Base-by-base conservation (phyloP, 2,329 filamentous ascomycete genomes). In the Penicillium sclerotiorum region DNA sequence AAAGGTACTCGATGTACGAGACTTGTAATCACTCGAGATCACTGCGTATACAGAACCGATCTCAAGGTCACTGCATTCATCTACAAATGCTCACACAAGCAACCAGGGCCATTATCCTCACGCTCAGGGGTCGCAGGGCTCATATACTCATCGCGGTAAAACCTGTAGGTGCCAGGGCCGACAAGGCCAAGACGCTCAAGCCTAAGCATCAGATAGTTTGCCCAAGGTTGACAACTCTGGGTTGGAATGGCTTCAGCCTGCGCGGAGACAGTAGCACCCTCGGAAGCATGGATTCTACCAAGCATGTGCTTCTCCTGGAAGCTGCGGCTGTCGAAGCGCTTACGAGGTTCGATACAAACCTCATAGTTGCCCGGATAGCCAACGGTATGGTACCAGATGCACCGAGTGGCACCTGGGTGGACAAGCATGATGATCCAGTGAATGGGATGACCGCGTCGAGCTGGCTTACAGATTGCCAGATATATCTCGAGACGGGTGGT, bases 41-140 rank as follows among this genome's bases (percentile, higher is more conserved):
- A n/a, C n/a, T n/a, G n/a, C n/a, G n/a, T n/a, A 9, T 37, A 40
- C 21, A 21, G 36, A 68, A 12, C 28, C 15, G 11, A 23, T 6
- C 11, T 7, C 12, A 15, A 35, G 15, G 18, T 11, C 17, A 18
- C 15, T 17, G 8, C 15, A 18, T 9, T 3, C n/a, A 20, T 15
- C 23, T 28, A 13, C 4, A 21, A 42, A 11, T n/a, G 11, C 25
- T 21, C 17, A 21, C 6, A 12, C 20, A 45, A 20, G 12, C 23
- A 40, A 18, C 44, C 44, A 3, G 45, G 28, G 2, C 45, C 45
- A 7, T 8, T 13, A 28, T 48, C 38, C 21, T 27, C 18, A 2
- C 28, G 28, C 18, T 30, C 28, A 17, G 37, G 27, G 8, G 18
- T 23, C 18, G 28, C 28, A 17, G 37, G 27, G 8, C 12, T 23